Base-by-base conservation (phyloP, 352 stramenopile genomes). In the Achlya hypogyna region DNA sequence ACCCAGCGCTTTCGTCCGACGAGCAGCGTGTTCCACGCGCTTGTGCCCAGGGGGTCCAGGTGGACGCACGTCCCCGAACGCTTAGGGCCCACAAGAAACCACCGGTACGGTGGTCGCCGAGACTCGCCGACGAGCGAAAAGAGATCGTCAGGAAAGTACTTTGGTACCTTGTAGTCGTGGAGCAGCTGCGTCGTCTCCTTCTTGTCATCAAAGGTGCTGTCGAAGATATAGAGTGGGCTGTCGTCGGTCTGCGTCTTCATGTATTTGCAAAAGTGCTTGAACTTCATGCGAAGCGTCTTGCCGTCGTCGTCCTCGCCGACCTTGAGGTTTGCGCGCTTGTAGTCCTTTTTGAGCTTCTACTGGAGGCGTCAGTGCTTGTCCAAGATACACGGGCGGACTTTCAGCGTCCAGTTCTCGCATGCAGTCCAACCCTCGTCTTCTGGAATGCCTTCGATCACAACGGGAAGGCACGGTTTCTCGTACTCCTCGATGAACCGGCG, bases 151-250 rank as follows among this genome's bases (percentile, higher is more conserved):
- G 74, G 71, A 45, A 95, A 93, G 69, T 95, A 96, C 31, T 75
- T 75, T 0, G 86, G 86, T 25, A 93, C 82, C 0, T 72, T 76
- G 72, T 94, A 96, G 69, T 94, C 87, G 2, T 74, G 67, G 1
- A 92, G 71, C 42, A 92, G 71, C 35, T 78, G 75, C 59, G 92
- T 91, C 29, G 83, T 92, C 52, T 89, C 82, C 40, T 78, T 69
- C 69, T 93, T 71, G 76, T 89, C 69, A 76, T 93, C 88, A 71
- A 98, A 98, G 2, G 82, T 89, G 72, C 91, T 95, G 86, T 99
- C 96, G 69, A 99, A 99, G n/a, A 99, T 85, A 76, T 99, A 99
- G 28, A 98, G 70, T 34, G 95, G 96, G 40, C 86, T 89, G 65
- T 97, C 87, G 69, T 96, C 89, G 18, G 75, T 89, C 64, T 93